Base-by-base conservation (phyloP, 768 basidiomycete species). In the Cantharellus anzutake region DNA sequence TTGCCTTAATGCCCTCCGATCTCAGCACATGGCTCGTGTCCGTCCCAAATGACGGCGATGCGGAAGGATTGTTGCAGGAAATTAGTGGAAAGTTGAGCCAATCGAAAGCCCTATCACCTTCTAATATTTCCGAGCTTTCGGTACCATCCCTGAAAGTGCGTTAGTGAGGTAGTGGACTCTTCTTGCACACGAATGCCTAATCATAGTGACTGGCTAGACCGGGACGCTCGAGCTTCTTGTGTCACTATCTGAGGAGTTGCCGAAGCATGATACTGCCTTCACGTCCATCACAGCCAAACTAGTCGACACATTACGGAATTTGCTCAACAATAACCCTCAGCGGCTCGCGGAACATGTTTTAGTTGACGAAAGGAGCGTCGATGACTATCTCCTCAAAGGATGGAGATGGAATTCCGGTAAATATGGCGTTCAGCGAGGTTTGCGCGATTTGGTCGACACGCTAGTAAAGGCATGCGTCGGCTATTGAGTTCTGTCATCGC, bases 351-450 rank as follows among this genome's bases (percentile, higher is more conserved):
- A 86, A 67, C 86, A 92, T 67, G 73, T 84, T 42, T 74, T 84
- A 42, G 80, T 93, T 20, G 83, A 94, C 64, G 91, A 94, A 67
- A 74, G 78, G 61, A 77, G 74, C 39, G 79, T 86, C 4, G 88
- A 94, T 60, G 78, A 80, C 59, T 92, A 92, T 68, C 71, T 93
- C 11, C 68, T 93, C n/a, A 65, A 67, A 2, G 77, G 76, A 3
- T 99, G 93, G 93, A 79, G 76, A 65, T 99, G 96, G 96, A 93
- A 98, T 67, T 82, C 84, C 66, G 82, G 88, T 29, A 80, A 94
- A 63, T 99, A 93, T 71, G 84, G 86, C 55, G 75, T 82, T 34
- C 86, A 92, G 68, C 80, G 81, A 65, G 79, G 85, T 62, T 75
- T 98, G 42, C 75, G 77, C 55, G 96, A 98, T 59, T 79, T 94